A percentile compares a stretch with the other conserved stretches of the same genome.
Evolutionary conservation across 495 filamentous ascomycete genomes (phyloP).

Genomic region (Hypoxylon rickii): DNA sequence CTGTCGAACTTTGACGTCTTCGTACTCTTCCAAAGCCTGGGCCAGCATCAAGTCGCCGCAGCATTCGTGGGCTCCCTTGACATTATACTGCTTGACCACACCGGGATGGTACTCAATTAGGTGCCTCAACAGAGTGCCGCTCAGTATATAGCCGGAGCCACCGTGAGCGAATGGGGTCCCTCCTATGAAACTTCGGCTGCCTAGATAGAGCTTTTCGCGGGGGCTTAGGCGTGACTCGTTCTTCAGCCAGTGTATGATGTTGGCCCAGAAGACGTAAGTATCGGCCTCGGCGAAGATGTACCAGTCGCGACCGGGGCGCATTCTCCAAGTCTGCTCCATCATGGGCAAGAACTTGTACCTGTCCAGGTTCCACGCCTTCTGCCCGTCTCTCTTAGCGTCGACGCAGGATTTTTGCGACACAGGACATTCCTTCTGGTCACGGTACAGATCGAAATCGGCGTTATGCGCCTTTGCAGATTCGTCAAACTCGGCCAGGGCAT

Average conservation of each 20-base stretch:
- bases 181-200: constrained; percentile 51
- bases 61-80: constrained; percentile 47
- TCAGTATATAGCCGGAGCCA: constrained; percentile 56
- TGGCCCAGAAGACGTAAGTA: constrained; percentile 68
- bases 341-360: constrained; percentile 75
- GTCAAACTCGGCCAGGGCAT: constrained; percentile 53
- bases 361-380: constrained; percentile 65
- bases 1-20: constrained; percentile 47
- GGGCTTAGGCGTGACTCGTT: constrained; percentile 50
- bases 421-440: constrained; percentile 44
- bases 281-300: constrained; percentile 73
- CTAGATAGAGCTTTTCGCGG: constrained; percentile 56
- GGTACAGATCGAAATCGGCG: constrained; percentile 55
- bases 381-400: constrained; percentile 34
- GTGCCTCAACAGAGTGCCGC: constrained; percentile 47
- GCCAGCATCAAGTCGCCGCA: constrained; percentile 56
- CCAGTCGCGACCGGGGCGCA: constrained; percentile 60
- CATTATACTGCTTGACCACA: constrained; percentile 44
- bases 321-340: constrained; percentile 58
- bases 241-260: constrained; percentile 60
- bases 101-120: constrained; percentile 36
- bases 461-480: constrained; percentile 37
- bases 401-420: constrained; percentile 42
- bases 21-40: constrained; percentile 45
- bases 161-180: constrained; percentile 53